A percentile compares a stretch with the other conserved stretches of the same genome.
These are phyloP conservation scores for Smittium culicis DNA, from an alignment of 371 early-diverging fungal species.

Conservation along the genomic window DNA sequence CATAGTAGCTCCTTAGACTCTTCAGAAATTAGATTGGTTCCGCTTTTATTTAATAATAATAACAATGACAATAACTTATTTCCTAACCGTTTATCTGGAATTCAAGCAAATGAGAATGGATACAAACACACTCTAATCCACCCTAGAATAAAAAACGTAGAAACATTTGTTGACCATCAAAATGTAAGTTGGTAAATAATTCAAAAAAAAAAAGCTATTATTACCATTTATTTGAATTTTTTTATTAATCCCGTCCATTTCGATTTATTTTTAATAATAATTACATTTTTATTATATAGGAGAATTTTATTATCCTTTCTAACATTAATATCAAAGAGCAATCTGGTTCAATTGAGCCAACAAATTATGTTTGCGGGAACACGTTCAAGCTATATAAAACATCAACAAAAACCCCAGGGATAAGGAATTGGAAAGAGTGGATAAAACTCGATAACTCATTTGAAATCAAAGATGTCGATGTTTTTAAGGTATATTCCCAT, in stretches of 20 bases:
- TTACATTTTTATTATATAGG: constrained; percentile 18
- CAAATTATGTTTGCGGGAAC: not conserved
- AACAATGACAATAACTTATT: constrained; percentile 8
- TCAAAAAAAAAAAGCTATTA: too few species aligned
- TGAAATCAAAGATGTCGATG: constrained; percentile 69
- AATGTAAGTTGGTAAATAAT: constrained; percentile 33
- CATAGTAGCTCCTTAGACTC: constrained; percentile 58
- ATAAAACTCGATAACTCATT: constrained; percentile 43
- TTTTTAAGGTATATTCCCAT: constrained; percentile 61
- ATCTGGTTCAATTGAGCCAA: constrained; percentile 13
- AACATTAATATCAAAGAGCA: constrained; percentile 42
- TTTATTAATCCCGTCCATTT: not conserved
- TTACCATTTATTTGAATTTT: not conserved
- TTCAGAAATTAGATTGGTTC: constrained; percentile 53
- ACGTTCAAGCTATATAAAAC: constrained; percentile 7
- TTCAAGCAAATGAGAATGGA: constrained; percentile 10
- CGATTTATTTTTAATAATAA: not conserved
- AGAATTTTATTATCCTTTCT: constrained; percentile 54
- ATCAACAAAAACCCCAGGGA: constrained; percentile 23
- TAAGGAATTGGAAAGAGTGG: constrained; percentile 44
- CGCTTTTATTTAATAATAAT: constrained; percentile 37
- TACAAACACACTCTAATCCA: too few species aligned
- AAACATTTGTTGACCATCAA: constrained; percentile 72
- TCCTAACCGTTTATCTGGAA: constrained; percentile 14
- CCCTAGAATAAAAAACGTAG: constrained; percentile 42